Conservation (phyloP, 306 rosid genomes). For the Cucurbita argyrosperma region DNA sequence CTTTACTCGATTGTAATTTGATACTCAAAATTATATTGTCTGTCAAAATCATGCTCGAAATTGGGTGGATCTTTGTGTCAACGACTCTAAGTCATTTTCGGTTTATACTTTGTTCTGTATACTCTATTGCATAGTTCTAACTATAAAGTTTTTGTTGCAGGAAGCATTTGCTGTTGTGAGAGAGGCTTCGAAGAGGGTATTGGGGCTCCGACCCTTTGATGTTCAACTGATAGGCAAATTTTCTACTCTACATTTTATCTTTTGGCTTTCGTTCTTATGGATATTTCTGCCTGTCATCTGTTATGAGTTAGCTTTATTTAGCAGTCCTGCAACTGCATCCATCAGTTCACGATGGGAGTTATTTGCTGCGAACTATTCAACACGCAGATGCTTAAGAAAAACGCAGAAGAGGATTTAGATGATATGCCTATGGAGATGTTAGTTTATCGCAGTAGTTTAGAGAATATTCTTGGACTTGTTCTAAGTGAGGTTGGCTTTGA, state of each 20-base stretch:
- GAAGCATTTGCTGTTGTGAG: conserved; percentile 92
- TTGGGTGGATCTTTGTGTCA: not conserved
- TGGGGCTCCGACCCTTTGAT: conserved; percentile 93
- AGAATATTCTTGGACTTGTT: not conserved
- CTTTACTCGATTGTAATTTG: not conserved
- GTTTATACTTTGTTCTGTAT: not conserved
- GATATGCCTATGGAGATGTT: not conserved
- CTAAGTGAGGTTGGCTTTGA: not conserved
- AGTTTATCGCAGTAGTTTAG: not conserved
- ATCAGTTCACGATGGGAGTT: not conserved
- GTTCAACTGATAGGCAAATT: conserved; percentile 71
- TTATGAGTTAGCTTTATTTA: not conserved
- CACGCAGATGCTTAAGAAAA: too few species aligned
- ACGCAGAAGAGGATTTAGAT: not conserved
- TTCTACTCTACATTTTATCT: not conserved
- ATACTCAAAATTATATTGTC: not conserved
- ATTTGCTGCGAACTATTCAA: not conserved
- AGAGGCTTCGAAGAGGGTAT: conserved; percentile 86
- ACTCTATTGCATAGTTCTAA: not conserved
- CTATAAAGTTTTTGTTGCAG: conserved; percentile 17
- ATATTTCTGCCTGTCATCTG: not conserved
- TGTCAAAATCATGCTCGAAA: not conserved
- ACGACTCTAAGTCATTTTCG: not conserved
- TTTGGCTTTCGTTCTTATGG: not conserved
- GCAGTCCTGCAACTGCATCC: not conserved